Evolutionary conservation across 2,329 filamentous ascomycete species (phyloP).

Genomic region (Aspergillus piperis): DNA sequence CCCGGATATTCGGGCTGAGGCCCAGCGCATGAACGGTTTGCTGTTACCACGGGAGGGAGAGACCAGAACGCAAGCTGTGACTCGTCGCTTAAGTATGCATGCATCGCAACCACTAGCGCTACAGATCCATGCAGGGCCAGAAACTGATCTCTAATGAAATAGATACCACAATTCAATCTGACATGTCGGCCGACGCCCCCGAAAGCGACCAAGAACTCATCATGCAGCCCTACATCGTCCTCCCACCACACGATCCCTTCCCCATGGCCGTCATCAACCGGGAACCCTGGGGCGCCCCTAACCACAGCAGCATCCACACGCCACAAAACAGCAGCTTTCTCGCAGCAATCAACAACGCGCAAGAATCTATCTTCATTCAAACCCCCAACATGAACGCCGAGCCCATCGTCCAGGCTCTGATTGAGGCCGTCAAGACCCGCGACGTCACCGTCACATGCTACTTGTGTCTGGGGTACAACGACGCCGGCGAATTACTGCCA

Average conservation of each 20-base stretch:
- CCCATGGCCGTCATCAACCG: slow-evolving; percentile 73
- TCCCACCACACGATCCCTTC: slow-evolving; percentile 57
- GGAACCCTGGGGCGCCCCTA: slow-evolving; percentile 65
- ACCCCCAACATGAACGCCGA: slow-evolving; percentile 75
- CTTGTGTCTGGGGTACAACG: slow-evolving; percentile 77
- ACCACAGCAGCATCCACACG: slow-evolving; percentile 60
- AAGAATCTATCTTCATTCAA: slow-evolving; percentile 70
- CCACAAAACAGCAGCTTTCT: slow-evolving; percentile 78
- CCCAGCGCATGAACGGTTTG: slow-evolving; percentile 61
- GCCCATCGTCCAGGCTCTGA: slow-evolving; percentile 64
- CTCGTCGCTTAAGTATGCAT: slow-evolving; percentile 61
- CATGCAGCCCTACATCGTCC: slow-evolving; percentile 68
- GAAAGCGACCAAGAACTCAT: slow-evolving; percentile 55
- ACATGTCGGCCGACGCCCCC: slow-evolving; percentile 56
- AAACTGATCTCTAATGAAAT: not conserved
- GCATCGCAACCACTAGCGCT: not conserved
- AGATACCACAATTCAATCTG: slow-evolving; percentile 58
- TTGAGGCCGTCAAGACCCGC: slow-evolving; percentile 61
- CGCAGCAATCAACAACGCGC: slow-evolving; percentile 66
- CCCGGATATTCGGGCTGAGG: slow-evolving; percentile 59
- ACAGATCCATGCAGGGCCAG: not conserved
- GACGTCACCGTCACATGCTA: slow-evolving; percentile 70
- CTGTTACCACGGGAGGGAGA: slow-evolving; percentile 56
- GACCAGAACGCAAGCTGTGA: slow-evolving; percentile 59
- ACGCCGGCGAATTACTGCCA: slow-evolving; percentile 73